Conservation (phyloP, 1,284 basidiomycete genomes). For the Entoloma clypeatum region DNA sequence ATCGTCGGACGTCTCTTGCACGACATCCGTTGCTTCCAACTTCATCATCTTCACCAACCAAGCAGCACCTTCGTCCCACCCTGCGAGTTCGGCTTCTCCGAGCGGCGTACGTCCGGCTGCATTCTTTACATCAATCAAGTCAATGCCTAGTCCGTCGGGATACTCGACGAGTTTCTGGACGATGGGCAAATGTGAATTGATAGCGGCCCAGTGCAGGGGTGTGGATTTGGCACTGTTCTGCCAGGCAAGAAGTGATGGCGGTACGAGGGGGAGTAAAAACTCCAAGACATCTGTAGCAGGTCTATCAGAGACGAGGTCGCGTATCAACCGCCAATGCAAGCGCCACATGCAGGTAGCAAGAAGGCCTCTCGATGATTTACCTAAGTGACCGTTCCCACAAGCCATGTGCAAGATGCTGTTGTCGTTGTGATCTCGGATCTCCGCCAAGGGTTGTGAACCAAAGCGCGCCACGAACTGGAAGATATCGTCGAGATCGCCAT, state of each 20-base stretch:
- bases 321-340: slow-evolving; percentile 2
- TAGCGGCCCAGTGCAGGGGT: slow-evolving; percentile 83
- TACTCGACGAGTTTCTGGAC: slow-evolving; percentile 65
- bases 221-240: slow-evolving; percentile 74
- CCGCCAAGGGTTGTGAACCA: slow-evolving; percentile 49
- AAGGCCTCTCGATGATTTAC: slow-evolving; percentile 40
- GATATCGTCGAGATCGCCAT: slow-evolving; percentile 81
- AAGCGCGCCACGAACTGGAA: slow-evolving; percentile 59
- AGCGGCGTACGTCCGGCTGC: slow-evolving; percentile 64
- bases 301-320: slow-evolving; percentile 44
- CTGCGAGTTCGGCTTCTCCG: slow-evolving; percentile 70
- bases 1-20: slow-evolving; percentile 36
- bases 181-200: slow-evolving; percentile 72
- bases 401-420: slow-evolving; percentile 84
- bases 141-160: slow-evolving; percentile 52
- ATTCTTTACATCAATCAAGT: slow-evolving; percentile 74
- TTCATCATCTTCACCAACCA: slow-evolving; percentile 79
- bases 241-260: slow-evolving; percentile 52
- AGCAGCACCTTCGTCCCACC: slow-evolving; percentile 76
- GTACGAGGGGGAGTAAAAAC: slow-evolving; percentile 62
- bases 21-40: slow-evolving; percentile 43
- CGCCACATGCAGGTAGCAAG: slow-evolving; percentile 6
- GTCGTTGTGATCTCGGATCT: slow-evolving; percentile 67
- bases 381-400: slow-evolving; percentile 81
- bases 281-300: slow-evolving; percentile 61